These are phyloP conservation scores for Boechera retrofracta DNA, from an alignment of 345 rosid species.

Conservation along the genomic window DNA sequence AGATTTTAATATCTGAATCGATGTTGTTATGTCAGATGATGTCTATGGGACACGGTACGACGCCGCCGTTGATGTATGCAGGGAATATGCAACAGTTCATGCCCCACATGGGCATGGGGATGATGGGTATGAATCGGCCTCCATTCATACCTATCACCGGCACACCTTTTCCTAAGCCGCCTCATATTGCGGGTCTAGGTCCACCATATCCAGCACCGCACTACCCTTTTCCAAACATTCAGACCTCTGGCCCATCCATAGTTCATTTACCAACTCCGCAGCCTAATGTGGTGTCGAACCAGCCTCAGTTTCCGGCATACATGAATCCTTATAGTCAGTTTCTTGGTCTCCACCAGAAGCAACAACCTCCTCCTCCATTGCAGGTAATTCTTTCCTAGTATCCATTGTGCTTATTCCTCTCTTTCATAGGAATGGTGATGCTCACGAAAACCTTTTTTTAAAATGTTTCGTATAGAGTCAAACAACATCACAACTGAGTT, in stretches of 20 bases:
- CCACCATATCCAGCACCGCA: slow-evolving; percentile 21
- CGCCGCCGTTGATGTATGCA: slow-evolving; percentile 58
- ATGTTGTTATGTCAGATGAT: slow-evolving; percentile 58
- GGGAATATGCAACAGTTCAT: slow-evolving; percentile 56
- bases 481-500: slow-evolving; percentile 23
- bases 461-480: slow-evolving; percentile 16
- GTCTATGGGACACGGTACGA: slow-evolving; percentile 61
- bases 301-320: slow-evolving; percentile 29
- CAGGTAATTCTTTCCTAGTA: slow-evolving; percentile 23
- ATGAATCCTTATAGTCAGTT: slow-evolving; percentile 32
- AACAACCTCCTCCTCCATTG: slow-evolving; percentile 28
- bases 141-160: slow-evolving; percentile 19
- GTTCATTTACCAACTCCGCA: slow-evolving; percentile 14
- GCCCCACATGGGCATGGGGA: slow-evolving; percentile 65
- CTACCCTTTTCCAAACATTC: slow-evolving; percentile 26
- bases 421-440: background rate
- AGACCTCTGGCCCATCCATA: slow-evolving; percentile 25
- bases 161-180: background rate
- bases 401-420: background rate
- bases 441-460: background rate
- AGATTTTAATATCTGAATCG: slow-evolving; percentile 1
- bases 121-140: slow-evolving; percentile 39
- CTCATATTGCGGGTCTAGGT: background rate
- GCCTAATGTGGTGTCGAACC: slow-evolving; percentile 9
- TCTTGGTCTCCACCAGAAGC: slow-evolving; percentile 33